Evolutionary conservation across 169 alveolate species (phyloP), one percentile per base, ranked within the genome.

Genomic region (Eimeria maxima): DNA sequence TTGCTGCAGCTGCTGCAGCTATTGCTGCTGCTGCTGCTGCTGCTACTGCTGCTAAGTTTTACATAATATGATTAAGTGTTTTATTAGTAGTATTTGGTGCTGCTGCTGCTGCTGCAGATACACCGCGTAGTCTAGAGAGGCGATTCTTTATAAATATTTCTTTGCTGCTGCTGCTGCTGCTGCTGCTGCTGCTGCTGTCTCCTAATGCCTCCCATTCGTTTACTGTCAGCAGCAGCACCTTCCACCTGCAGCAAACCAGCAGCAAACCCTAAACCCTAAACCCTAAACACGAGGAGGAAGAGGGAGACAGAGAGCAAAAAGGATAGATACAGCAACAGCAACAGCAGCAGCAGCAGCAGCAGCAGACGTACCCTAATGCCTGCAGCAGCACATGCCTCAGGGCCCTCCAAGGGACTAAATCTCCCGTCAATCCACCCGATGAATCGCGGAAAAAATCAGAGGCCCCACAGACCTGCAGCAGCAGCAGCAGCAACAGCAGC

Each of bases 401-500:
- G 10, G 4, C 84, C 45, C 47, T n/a, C 84, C 84, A 73, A 20
- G 84, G 84, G 50, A 73, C 50, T 7, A 73, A 50, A 20, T 7
- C 55, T 24, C 45, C 84, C 8, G 84, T 73, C 5, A 50, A 29
- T 11, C 4, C 84, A n/a, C 84, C 84, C 14, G 84, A 18, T 3
- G 16, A 4, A 50, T 38, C 84, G 84, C 84, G 84, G 20, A 73
- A 73, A 20, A 73, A 73, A 42, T 73, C 84, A 6, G 84, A 29
- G 47, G 50, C 16, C 50, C 84, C 84, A 38, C 84, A 73, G 44
- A 73, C 84, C 84, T 73, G 47, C 50, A 73, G 84, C 84, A 38
- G 22, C 84, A 73, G 55, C 84, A 65, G 74, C 74, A 65, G 74
- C 74, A 65, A n/a, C 74, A 65, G 74, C 74, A 65, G 74, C 74